Evolutionary conservation across 345 rosid species (phyloP).

Genomic region (Eucalyptus erythrocorys): DNA sequence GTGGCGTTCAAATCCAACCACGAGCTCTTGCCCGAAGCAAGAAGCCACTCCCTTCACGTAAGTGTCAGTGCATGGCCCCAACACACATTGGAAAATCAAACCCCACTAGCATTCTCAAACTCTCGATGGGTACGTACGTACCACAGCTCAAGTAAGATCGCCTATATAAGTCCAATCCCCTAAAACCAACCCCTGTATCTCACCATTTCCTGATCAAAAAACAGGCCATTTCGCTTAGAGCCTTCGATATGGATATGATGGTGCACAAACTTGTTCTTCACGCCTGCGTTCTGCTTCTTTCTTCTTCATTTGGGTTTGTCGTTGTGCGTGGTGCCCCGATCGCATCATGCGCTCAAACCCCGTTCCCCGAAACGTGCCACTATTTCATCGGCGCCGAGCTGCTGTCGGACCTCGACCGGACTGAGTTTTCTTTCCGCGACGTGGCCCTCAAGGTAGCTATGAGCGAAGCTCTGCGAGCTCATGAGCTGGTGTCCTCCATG

Average conservation of each 20-base stretch:
- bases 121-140: not conserved
- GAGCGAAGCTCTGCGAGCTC: constrained; percentile 43
- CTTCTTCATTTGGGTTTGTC: not conserved
- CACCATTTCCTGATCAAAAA: not conserved
- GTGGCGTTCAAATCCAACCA: not conserved
- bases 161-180: not conserved
- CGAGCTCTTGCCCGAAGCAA: not conserved
- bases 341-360: constrained; percentile 31
- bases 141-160: not conserved
- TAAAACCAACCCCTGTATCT: not conserved
- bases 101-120: not conserved
- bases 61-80: constrained; percentile 16
- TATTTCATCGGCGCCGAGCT: constrained; percentile 7
- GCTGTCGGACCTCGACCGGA: not conserved
- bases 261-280: constrained; percentile 16
- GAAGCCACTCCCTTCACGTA: constrained; percentile 1
- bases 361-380: constrained; percentile 43
- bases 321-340: not conserved
- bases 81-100: not conserved
- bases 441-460: constrained; percentile 30
- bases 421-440: constrained; percentile 21
- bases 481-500: constrained; percentile 24
- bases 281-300: not conserved
- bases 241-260: not conserved
- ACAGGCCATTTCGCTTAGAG: not conserved